phyloP scores from a whole-genome alignment of 306 rosid species.

The Pyrus pyrifolia region DNA sequence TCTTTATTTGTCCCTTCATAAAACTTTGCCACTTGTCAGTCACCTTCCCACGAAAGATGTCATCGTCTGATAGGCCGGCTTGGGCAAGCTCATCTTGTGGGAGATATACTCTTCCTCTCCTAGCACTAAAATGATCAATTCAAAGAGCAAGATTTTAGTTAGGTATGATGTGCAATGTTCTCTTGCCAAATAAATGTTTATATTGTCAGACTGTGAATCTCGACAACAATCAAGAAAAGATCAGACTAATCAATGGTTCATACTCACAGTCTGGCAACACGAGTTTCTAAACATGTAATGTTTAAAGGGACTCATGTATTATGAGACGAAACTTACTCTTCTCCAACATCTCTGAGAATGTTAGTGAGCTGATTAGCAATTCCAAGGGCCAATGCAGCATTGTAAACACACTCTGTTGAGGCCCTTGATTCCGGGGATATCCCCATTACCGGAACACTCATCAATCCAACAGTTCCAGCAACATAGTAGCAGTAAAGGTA shows the following conservation, averaged over 20 bases:
- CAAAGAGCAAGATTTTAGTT: not conserved
- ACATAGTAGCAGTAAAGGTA: conserved; percentile 97
- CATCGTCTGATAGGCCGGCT: conserved; percentile 82
- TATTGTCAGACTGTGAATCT: too few species aligned
- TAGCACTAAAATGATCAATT: conserved; percentile 42
- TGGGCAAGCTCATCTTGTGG: conserved; percentile 85
- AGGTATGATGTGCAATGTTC: too few species aligned
- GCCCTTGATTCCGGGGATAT: conserved; percentile 70
- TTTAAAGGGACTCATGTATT: not conserved
- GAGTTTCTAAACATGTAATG: too few species aligned
- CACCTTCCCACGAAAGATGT: conserved; percentile 62
- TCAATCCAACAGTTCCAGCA: conserved; percentile 98
- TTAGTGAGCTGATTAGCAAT: conserved; percentile 96
- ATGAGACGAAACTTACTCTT: conserved; percentile 61
- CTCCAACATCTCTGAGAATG: conserved; percentile 96
- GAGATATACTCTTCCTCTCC: conserved; percentile 91
- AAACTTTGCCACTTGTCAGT: conserved; percentile 83
- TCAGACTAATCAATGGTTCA: too few species aligned
- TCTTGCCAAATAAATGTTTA: too few species aligned
- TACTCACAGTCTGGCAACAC: too few species aligned
- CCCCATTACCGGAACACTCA: conserved; percentile 99
- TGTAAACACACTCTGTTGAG: conserved; percentile 70
- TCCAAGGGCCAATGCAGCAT: conserved; percentile 92
- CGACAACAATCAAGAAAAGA: too few species aligned
- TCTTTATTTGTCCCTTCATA: conserved; percentile 81